These are phyloP conservation scores for Scleroderma citrinum DNA, from an alignment of 768 basidiomycete species.

Conservation along the genomic window DNA sequence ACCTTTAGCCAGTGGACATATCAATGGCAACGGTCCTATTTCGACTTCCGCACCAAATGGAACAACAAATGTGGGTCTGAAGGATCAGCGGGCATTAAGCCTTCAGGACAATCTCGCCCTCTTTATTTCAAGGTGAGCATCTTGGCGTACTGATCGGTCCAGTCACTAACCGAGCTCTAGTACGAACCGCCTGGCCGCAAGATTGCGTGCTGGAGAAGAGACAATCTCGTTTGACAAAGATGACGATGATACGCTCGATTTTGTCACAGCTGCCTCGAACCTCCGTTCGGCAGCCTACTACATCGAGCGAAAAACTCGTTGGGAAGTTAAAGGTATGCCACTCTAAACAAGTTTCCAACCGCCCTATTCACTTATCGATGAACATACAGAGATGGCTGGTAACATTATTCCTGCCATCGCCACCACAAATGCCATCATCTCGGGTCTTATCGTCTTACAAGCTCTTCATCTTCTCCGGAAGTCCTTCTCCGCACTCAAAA, in stretches of 20 bases:
- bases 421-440: slow-evolving; percentile 96
- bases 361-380: neutral
- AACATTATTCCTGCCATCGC: slow-evolving; percentile 99
- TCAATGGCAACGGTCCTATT: slow-evolving; percentile 9
- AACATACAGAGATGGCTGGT: slow-evolving; percentile 85
- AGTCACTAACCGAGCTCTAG: slow-evolving; percentile 35
- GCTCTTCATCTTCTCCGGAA: slow-evolving; percentile 77
- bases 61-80: slow-evolving; percentile 39
- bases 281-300: slow-evolving; percentile 86
- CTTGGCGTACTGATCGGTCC: neutral
- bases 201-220: slow-evolving; percentile 59
- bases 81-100: slow-evolving; percentile 75
- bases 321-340: slow-evolving; percentile 87
- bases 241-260: slow-evolving; percentile 94
- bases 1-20: slow-evolving; percentile 21
- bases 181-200: slow-evolving; percentile 69
- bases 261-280: slow-evolving; percentile 93
- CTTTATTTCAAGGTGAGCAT: slow-evolving; percentile 73
- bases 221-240: slow-evolving; percentile 94
- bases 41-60: slow-evolving; percentile 7
- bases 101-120: slow-evolving; percentile 77
- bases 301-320: slow-evolving; percentile 84
- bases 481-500: slow-evolving; percentile 55
- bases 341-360: neutral
- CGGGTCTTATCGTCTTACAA: slow-evolving; percentile 91